A percentile compares a stretch with the other conserved stretches of the same genome.
Evolutionary conservation across 352 stramenopile genomes (phyloP).

Genomic region (Phytophthora melonis): DNA sequence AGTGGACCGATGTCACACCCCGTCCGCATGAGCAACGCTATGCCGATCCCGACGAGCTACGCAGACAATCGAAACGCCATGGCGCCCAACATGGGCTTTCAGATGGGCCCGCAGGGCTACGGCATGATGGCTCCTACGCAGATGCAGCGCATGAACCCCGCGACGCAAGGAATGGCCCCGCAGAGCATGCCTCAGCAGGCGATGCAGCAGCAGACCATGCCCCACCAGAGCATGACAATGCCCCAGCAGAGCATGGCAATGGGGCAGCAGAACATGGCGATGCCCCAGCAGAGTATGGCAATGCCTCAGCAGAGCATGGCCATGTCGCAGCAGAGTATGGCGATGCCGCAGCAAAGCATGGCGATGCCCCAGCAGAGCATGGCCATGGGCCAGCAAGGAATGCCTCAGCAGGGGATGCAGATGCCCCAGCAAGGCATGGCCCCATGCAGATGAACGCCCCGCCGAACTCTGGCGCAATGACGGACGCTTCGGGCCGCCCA

Average conservation of each 20-base stretch:
- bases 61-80: slow-evolving; percentile 41
- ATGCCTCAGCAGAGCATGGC: slow-evolving; percentile 36
- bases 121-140: slow-evolving; percentile 55
- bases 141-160: slow-evolving; percentile 47
- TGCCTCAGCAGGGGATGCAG: slow-evolving; percentile 37
- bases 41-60: slow-evolving; percentile 45
- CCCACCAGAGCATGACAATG: neutral
- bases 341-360: slow-evolving; percentile 30
- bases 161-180: slow-evolving; percentile 42
- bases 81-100: slow-evolving; percentile 53
- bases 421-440: slow-evolving; percentile 36
- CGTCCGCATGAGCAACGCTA: slow-evolving; percentile 46
- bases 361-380: slow-evolving; percentile 31
- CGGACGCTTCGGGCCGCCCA: slow-evolving; percentile 21
- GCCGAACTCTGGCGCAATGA: slow-evolving; percentile 29
- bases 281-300: slow-evolving; percentile 41
- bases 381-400: slow-evolving; percentile 35
- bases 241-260: slow-evolving; percentile 7
- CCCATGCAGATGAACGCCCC: slow-evolving; percentile 47
- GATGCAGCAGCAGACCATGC: slow-evolving; percentile 45
- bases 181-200: slow-evolving; percentile 42
- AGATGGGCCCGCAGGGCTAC: slow-evolving; percentile 55
- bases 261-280: slow-evolving; percentile 35
- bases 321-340: slow-evolving; percentile 38
- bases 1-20: slow-evolving; percentile 34